These are phyloP conservation scores for Westerdykella sp. DNA, from an alignment of 2,329 filamentous ascomycete genomes.

Conservation along the genomic window DNA sequence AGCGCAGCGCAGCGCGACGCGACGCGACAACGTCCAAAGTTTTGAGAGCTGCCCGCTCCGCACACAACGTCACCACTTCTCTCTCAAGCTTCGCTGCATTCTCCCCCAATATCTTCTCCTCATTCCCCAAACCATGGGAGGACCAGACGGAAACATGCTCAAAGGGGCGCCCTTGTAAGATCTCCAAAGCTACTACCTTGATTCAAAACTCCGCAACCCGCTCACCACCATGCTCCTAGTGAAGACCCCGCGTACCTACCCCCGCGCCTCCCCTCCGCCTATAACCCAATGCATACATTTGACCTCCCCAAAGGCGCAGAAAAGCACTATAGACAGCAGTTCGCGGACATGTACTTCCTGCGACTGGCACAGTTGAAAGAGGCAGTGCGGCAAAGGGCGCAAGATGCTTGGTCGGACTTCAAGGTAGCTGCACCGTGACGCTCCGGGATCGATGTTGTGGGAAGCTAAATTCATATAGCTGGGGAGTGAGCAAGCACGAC, in stretches of 20 bases:
- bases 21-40: constrained; percentile 15
- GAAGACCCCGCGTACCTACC: constrained; percentile 19
- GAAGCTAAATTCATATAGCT: constrained; percentile 40
- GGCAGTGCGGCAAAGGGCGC: constrained; percentile 66
- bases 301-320: constrained; percentile 57
- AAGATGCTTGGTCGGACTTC: constrained; percentile 69
- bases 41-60: constrained; percentile 3
- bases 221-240: constrained; percentile 12
- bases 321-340: constrained; percentile 85
- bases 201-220: neutral
- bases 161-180: constrained; percentile 27
- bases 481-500: constrained; percentile 65
- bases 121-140: constrained; percentile 10
- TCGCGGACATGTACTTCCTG: constrained; percentile 95
- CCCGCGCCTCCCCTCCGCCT: constrained; percentile 46
- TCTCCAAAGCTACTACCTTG: neutral
- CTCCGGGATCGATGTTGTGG: too few relatives aligned
- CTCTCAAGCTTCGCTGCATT: neutral
- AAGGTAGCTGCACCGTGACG: constrained; percentile 39
- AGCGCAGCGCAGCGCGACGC: constrained; percentile 13
- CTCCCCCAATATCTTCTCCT: neutral
- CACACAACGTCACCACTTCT: neutral
- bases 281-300: constrained; percentile 72
- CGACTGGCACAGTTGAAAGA: constrained; percentile 84
- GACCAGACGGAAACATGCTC: constrained; percentile 18